Conservation (phyloP, 345 rosid species). For the Luvunga scandens region DNA sequence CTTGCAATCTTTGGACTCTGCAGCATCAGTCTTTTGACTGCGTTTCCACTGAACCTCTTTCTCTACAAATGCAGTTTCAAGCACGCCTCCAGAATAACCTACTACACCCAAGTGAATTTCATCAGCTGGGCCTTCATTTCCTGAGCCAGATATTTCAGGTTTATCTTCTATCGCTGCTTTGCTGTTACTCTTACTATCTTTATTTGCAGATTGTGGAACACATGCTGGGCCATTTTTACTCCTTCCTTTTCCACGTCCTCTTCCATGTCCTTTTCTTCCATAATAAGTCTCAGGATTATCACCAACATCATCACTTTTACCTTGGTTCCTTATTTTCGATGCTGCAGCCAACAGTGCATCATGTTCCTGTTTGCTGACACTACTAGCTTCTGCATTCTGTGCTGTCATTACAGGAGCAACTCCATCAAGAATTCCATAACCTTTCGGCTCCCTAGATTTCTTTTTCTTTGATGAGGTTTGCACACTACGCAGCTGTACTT, state of each 20-base stretch:
- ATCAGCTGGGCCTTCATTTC: constrained; percentile 35
- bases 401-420: constrained; percentile 58
- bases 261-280: constrained; percentile 31
- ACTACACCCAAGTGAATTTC: constrained; percentile 26
- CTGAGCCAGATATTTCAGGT: constrained; percentile 34
- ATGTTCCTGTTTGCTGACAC: constrained; percentile 69
- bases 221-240: constrained; percentile 35
- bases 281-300: constrained; percentile 39
- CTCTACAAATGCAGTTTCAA: constrained; percentile 11
- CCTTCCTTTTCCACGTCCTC: constrained; percentile 41
- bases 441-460: constrained; percentile 74
- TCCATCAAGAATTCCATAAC: constrained; percentile 96
- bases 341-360: constrained; percentile 80
- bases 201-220: constrained; percentile 22
- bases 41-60: constrained; percentile 23
- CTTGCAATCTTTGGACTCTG: constrained; percentile 24
- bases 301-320: constrained; percentile 33
- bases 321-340: constrained; percentile 54
- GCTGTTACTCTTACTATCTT: constrained; percentile 26
- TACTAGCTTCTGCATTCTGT: constrained; percentile 65
- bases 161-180: constrained; percentile 25
- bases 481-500: constrained; percentile 63
- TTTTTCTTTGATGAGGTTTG: constrained; percentile 66
- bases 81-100: constrained; percentile 22
- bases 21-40: constrained; percentile 20